Evolutionary conservation across 306 rosid species (phyloP).

Genomic region (Rosa persica): DNA sequence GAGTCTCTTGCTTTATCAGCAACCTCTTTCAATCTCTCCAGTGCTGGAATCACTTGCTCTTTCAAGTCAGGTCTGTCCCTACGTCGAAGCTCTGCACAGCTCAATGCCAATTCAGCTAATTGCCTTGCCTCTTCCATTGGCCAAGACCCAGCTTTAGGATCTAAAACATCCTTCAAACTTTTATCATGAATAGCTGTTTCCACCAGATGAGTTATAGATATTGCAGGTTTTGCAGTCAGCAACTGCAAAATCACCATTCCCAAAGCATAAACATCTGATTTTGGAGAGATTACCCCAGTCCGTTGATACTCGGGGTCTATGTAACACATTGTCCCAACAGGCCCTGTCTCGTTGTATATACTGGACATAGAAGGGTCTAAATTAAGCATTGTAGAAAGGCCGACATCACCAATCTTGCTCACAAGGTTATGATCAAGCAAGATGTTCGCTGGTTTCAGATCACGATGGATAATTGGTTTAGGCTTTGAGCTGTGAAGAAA

Average conservation of each 20-base stretch:
- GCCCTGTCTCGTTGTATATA: slow-evolving; percentile 53
- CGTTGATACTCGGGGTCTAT: slow-evolving; percentile 98
- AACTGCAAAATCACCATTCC: slow-evolving; percentile 92
- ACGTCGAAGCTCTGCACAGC: slow-evolving; percentile 84
- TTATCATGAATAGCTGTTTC: slow-evolving; percentile 65
- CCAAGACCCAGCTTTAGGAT: slow-evolving; percentile 80
- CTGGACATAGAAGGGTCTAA: slow-evolving; percentile 55
- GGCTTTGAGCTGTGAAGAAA: slow-evolving; percentile 93
- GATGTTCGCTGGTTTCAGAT: slow-evolving; percentile 92
- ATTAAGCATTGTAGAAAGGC: slow-evolving; percentile 69
- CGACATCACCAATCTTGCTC: slow-evolving; percentile 93
- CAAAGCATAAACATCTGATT: slow-evolving; percentile 91
- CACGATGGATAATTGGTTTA: slow-evolving; percentile 89
- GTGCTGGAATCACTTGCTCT: slow-evolving; percentile 64
- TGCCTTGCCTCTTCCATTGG: slow-evolving; percentile 71
- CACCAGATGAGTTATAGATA: slow-evolving; percentile 67
- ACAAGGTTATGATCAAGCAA: slow-evolving; percentile 77
- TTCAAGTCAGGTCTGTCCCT: slow-evolving; percentile 81
- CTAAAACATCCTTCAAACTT: slow-evolving; percentile 54
- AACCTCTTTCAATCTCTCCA: slow-evolving; percentile 63
- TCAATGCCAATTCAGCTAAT: slow-evolving; percentile 68
- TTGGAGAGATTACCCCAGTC: slow-evolving; percentile 64
- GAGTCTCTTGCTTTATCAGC: slow-evolving; percentile 52
- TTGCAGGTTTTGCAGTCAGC: slow-evolving; percentile 81
- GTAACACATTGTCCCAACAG: slow-evolving; percentile 86